Evolutionary conservation across 2,329 filamentous ascomycete species (phyloP).

Genomic region (Clarireedia paspali): DNA sequence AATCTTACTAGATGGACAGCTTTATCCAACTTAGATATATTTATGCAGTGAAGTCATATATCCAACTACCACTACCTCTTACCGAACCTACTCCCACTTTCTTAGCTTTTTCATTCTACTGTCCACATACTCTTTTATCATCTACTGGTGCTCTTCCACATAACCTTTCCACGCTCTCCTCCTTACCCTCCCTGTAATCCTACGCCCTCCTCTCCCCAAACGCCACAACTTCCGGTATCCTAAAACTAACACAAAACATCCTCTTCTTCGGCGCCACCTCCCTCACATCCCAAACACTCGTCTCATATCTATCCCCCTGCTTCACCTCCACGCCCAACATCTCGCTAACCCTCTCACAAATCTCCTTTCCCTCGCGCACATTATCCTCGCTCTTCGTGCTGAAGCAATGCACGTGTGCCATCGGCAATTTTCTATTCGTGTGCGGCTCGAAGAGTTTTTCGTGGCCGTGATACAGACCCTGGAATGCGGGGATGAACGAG

Average conservation of each 20-base stretch:
- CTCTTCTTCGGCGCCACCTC: constrained; percentile 89
- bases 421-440: constrained; percentile 56
- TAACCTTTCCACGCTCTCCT: not conserved
- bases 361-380: constrained; percentile 51
- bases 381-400: constrained; percentile 73
- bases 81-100: not conserved
- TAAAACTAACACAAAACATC: constrained; percentile 95
- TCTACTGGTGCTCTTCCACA: not conserved
- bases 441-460: constrained; percentile 57
- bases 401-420: constrained; percentile 95
- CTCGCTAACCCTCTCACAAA: constrained; percentile 56
- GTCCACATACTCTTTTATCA: not conserved
- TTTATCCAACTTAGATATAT: too few species aligned
- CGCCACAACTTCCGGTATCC: constrained; percentile 73
- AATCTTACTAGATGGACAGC: too few species aligned
- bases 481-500: constrained; percentile 69
- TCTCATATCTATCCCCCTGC: constrained; percentile 36
- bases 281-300: constrained; percentile 60
- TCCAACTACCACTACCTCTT: not conserved
- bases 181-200: not conserved
- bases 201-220: constrained; percentile 40
- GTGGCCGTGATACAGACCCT: constrained; percentile 69
- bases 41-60: too few species aligned
- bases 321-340: constrained; percentile 37
- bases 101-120: not conserved